A percentile compares a stretch with the other conserved stretches of the same genome.
These are phyloP conservation scores for Saccharum spontaneum DNA, from an alignment of 176 grass and related monocot genomes.

Conservation along the genomic window DNA sequence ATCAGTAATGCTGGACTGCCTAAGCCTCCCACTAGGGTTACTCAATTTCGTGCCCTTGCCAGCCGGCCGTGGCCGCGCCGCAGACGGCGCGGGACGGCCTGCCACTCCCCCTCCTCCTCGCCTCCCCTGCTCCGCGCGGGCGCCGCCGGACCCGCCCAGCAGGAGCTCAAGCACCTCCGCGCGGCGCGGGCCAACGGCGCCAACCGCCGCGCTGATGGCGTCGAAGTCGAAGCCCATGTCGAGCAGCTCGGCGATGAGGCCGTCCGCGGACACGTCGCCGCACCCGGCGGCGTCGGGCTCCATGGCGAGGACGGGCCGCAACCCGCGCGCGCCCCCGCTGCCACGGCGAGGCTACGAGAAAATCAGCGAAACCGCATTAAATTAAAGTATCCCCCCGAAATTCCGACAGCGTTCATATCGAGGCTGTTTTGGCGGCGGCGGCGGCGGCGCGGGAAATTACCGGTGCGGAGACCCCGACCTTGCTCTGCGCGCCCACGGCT, in stretches of 20 bases:
- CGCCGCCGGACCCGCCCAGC: conserved; percentile 37
- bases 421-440: neutral
- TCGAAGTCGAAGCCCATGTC: conserved; percentile 90
- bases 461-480: neutral
- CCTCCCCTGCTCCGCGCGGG: neutral
- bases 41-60: neutral
- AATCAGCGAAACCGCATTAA: neutral
- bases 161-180: conserved; percentile 66
- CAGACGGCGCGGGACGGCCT: neutral
- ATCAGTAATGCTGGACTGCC: conserved; percentile 72
- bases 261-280: conserved; percentile 47
- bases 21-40: conserved; percentile 40
- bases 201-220: conserved; percentile 59
- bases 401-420: neutral
- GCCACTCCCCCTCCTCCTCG: neutral
- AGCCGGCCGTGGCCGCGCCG: neutral
- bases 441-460: neutral
- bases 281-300: neutral
- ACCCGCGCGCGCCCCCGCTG: neutral
- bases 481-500: neutral
- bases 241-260: conserved; percentile 65
- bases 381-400: neutral
- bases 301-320: conserved; percentile 31
- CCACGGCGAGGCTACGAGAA: neutral
- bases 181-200: conserved; percentile 43